A percentile compares a stretch with the other conserved stretches of the same genome.
These are phyloP conservation scores for Metschnikowia gelsemii DNA, from an alignment of 805 yeast species.

Conservation along the genomic window DNA sequence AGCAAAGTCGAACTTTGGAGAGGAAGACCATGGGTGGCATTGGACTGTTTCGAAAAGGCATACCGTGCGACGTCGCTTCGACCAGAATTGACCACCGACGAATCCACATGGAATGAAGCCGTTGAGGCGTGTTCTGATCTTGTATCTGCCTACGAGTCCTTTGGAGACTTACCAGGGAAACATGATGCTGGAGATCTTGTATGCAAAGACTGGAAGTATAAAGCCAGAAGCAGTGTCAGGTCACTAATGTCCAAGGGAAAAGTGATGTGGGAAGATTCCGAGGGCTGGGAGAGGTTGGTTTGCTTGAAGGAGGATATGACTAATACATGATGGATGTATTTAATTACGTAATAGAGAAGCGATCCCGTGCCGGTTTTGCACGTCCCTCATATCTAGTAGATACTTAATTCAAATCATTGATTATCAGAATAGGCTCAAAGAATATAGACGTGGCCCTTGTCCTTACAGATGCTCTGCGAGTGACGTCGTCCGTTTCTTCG, in stretches of 20 bases:
- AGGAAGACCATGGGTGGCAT: slow-evolving; percentile 79
- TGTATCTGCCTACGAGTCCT: slow-evolving; percentile 79
- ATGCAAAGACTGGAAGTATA: slow-evolving; percentile 89
- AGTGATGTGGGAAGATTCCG: slow-evolving; percentile 73
- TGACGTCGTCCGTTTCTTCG: slow-evolving; percentile 4
- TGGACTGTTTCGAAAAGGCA: slow-evolving; percentile 84
- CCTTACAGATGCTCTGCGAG: slow-evolving; percentile 14
- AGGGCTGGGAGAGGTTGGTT: slow-evolving; percentile 68
- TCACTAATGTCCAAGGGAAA: slow-evolving; percentile 78
- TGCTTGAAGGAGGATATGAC: slow-evolving; percentile 48
- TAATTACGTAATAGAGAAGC: not conserved
- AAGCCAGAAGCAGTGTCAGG: slow-evolving; percentile 69
- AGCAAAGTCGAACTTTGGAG: slow-evolving; percentile 88
- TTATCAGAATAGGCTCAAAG: slow-evolving; percentile 18
- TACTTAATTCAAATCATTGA: slow-evolving; percentile 16
- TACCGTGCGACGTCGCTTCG: slow-evolving; percentile 66
- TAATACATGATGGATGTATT: slow-evolving; percentile 7
- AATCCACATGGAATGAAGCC: slow-evolving; percentile 69
- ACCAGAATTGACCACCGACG: slow-evolving; percentile 63
- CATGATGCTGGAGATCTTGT: slow-evolving; percentile 80
- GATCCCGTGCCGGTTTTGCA: no score
- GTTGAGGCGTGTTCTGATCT: slow-evolving; percentile 77
- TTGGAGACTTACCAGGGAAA: slow-evolving; percentile 82
- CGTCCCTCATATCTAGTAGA: no score
- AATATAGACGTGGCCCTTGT: slow-evolving; percentile 17